Percentiles rank a stretch among this genome's conserved stretches.
Evolutionary conservation across 208 protist species (phyloP).

Genomic region (Crithidia thermophila): DNA sequence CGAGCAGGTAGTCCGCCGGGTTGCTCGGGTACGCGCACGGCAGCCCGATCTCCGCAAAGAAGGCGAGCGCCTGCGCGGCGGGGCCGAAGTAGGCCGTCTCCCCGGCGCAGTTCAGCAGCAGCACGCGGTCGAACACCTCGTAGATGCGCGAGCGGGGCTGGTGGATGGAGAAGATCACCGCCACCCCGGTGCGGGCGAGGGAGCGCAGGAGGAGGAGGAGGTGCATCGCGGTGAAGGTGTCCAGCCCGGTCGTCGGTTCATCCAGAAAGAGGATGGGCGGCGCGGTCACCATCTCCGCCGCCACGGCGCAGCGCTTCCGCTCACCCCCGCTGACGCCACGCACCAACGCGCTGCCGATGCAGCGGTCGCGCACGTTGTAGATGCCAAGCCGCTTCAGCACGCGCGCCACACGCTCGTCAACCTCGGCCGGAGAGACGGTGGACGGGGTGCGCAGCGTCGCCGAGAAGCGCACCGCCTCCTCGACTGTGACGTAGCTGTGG

Average conservation of each 20-base stretch:
- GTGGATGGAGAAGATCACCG: conserved; percentile 78
- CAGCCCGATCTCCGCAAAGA: conserved; percentile 69
- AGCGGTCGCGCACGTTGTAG: conserved; percentile 41
- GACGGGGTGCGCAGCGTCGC: conserved; percentile 59
- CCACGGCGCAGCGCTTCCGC: conserved; percentile 73
- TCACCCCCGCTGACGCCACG: conserved; percentile 78
- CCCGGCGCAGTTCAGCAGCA: conserved; percentile 82
- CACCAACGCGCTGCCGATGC: conserved; percentile 52
- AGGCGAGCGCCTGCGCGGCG: conserved; percentile 46
- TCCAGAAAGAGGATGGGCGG: conserved; percentile 79
- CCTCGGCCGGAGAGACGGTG: conserved; percentile 14
- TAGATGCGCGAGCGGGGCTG: conserved; percentile 73
- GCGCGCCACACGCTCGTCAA: conserved; percentile 21
- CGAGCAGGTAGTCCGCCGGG: conserved; percentile 88
- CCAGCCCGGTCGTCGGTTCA: conserved; percentile 86
- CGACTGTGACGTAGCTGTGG: conserved; percentile 63
- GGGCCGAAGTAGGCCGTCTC: conserved; percentile 85
- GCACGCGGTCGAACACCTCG: conserved; percentile 62
- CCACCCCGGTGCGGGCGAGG: conserved; percentile 42
- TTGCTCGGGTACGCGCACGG: conserved; percentile 44
- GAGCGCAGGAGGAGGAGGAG: conserved; percentile 55
- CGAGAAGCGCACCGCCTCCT: conserved; percentile 72
- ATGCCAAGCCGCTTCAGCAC: conserved; percentile 51
- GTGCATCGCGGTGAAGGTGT: conserved; percentile 78
- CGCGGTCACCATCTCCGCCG: conserved; percentile 62